These are phyloP conservation scores for Fusarium duplospermum DNA, from an alignment of 2,329 filamentous ascomycete genomes.

Conservation along the genomic window DNA sequence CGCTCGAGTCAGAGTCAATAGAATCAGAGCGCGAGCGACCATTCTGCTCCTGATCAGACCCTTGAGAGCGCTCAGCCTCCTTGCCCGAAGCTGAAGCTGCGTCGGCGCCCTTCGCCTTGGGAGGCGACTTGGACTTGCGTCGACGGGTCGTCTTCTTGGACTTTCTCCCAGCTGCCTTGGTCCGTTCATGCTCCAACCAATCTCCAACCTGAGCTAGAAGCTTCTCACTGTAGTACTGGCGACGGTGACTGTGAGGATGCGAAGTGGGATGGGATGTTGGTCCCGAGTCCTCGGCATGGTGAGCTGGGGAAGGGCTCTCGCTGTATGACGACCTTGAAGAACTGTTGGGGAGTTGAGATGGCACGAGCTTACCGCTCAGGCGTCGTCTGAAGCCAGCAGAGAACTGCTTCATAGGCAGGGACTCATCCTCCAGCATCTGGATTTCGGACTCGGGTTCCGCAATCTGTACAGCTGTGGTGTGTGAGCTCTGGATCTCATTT, in stretches of 20 bases:
- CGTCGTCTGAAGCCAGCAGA: slow-evolving; percentile 49
- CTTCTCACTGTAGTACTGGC: slow-evolving; percentile 61
- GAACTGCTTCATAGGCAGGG: slow-evolving; percentile 46
- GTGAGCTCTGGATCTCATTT: slow-evolving; percentile 33
- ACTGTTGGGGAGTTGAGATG: slow-evolving; percentile 45
- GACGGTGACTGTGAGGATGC: slow-evolving; percentile 47
- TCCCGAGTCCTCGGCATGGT: slow-evolving; percentile 45
- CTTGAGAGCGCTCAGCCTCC: slow-evolving; percentile 24
- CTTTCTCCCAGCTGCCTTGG: slow-evolving; percentile 66
- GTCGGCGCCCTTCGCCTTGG: slow-evolving; percentile 39
- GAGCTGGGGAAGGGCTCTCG: slow-evolving; percentile 45
- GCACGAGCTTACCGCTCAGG: slow-evolving; percentile 48
- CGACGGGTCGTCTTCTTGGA: slow-evolving; percentile 50
- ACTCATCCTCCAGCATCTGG: slow-evolving; percentile 48
- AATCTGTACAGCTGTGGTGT: slow-evolving; percentile 64
- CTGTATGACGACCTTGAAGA: slow-evolving; percentile 61
- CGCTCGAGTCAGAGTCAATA: slow-evolving; percentile 73
- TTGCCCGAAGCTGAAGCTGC: slow-evolving; percentile 16
- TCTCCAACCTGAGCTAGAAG: slow-evolving; percentile 80
- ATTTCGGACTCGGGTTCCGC: slow-evolving; percentile 60
- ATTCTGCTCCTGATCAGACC: slow-evolving; percentile 33
- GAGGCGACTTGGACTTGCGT: slow-evolving; percentile 56
- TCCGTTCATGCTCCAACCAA: slow-evolving; percentile 86
- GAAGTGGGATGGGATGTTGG: slow-evolving; percentile 33
- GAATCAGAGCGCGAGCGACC: slow-evolving; percentile 61